Conservation (phyloP, 495 filamentous ascomycete species). For the Amniculicola lignicola region DNA sequence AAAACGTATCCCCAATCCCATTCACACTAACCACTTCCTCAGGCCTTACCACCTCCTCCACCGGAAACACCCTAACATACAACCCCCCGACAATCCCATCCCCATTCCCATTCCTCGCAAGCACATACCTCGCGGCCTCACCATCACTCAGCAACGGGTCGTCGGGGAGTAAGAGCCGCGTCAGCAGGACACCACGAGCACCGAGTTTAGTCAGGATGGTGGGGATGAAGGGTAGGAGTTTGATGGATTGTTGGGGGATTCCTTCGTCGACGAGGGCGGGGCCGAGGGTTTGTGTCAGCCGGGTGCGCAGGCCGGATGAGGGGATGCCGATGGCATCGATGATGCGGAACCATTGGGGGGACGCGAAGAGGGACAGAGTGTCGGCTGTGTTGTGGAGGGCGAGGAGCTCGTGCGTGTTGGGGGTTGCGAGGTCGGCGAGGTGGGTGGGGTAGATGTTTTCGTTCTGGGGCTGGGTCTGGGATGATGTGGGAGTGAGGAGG, state of each 20-base stretch:
- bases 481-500: constrained; percentile 39
- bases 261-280: constrained; percentile 68
- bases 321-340: constrained; percentile 72
- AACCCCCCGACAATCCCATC: constrained; percentile 66
- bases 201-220: constrained; percentile 84
- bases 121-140: constrained; percentile 62
- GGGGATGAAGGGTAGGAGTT: constrained; percentile 85
- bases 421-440: constrained; percentile 66
- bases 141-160: constrained; percentile 61
- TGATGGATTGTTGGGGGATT: constrained; percentile 74
- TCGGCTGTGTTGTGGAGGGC: constrained; percentile 69
- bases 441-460: constrained; percentile 56
- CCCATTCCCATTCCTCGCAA: constrained; percentile 54
- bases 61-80: constrained; percentile 77
- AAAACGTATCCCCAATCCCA: constrained; percentile 89
- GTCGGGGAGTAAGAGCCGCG: constrained; percentile 62
- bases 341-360: constrained; percentile 68
- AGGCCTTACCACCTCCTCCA: constrained; percentile 56
- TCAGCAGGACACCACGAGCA: constrained; percentile 70
- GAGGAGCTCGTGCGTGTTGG: constrained; percentile 76
- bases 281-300: constrained; percentile 60
- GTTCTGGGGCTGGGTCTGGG: background rate
- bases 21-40: constrained; percentile 81
- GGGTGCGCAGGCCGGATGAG: constrained; percentile 58
- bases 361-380: constrained; percentile 62